Evolutionary conservation across 257 asterid genomes (phyloP), one percentile per base, ranked within the genome.

Genomic region (Eustoma russellianum): DNA sequence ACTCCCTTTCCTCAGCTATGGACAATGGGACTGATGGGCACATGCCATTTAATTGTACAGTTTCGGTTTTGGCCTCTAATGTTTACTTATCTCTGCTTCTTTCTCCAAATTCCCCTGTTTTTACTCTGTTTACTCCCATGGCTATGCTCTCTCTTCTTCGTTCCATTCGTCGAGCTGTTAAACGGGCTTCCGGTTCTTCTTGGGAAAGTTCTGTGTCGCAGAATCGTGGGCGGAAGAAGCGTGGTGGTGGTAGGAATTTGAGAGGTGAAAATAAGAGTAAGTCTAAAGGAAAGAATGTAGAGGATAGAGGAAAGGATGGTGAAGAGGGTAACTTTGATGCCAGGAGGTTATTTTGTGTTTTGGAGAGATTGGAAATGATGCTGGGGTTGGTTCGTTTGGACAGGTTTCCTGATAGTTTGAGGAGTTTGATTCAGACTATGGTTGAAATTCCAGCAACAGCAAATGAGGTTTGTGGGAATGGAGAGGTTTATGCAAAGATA

Each of bases 331-430:
- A 65, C 41, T 75, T 64, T 62, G 83, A 79, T 71, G 86, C 71
- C 19, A 79, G 74, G 48, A 76, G 72, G 55, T 66, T 91, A 65
- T 78, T 82, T 53, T 3, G 59, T 33, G 72, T 82, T 70, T 79
- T 91, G 52, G 93, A 84, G 54, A 82, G 72, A 73, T 48, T 91
- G 80, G 79, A 65, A 56, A 57, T 66, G 80, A 94, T 82, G 11
- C 40, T 91, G 80, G 79, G 72, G 17, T 79, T 79, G 70, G 80
- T 87, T 54, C 94, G 82, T 76, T 77, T 91, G 80, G 79, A 75
- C 48, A 68, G 98, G 54, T 91, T 91, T 79, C 83, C 94, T 3
- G 98, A 91, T 70, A 78, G 98, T 71, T 59, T 82, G 79, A 91
- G 69, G 81, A 77, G 85, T 57, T 69, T 91, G 75, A 85, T 91